Percentiles rank a stretch among this genome's conserved stretches.
Conservation (phyloP, 2,329 filamentous ascomycete species). For the Coniochaeta sp. region DNA sequence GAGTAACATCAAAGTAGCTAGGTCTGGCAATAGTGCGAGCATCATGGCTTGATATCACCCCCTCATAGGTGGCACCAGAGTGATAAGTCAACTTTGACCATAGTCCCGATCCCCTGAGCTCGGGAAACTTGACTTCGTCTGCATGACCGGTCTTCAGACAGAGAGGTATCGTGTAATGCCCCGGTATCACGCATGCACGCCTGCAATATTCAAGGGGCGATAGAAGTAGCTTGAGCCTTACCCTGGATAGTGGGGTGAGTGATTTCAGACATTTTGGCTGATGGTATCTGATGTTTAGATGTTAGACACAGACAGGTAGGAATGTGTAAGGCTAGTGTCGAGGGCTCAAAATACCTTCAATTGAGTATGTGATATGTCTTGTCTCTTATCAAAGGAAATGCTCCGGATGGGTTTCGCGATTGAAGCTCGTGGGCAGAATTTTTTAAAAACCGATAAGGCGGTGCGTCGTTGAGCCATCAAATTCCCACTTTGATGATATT, state of each 20-base stretch:
- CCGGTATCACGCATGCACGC: not conserved
- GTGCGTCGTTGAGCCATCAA: not conserved
- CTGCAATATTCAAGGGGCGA: slow-evolving; percentile 2
- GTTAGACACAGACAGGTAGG: not conserved
- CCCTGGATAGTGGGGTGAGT: slow-evolving; percentile 52
- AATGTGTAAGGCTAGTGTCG: not conserved
- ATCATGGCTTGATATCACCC: not conserved
- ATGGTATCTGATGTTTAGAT: slow-evolving; percentile 5
- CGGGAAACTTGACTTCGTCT: too few species aligned
- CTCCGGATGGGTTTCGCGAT: not conserved
- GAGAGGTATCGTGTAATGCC: too few species aligned
- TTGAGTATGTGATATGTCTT: not conserved
- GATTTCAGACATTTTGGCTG: slow-evolving; percentile 43
- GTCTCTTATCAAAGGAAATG: not conserved
- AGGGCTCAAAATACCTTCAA: slow-evolving; percentile 1
- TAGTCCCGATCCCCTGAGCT: too few species aligned
- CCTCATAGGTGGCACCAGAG: too few species aligned
- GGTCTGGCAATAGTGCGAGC: not conserved
- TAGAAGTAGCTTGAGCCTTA: slow-evolving; percentile 22
- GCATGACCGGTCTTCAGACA: too few species aligned
- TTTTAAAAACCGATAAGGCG: not conserved
- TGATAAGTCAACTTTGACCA: too few species aligned
- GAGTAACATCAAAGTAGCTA: not conserved
- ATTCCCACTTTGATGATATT: not conserved
- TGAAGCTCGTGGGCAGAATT: not conserved